Conservation (phyloP, 805 yeast species). For the Torulaspora delbrueckii region DNA sequence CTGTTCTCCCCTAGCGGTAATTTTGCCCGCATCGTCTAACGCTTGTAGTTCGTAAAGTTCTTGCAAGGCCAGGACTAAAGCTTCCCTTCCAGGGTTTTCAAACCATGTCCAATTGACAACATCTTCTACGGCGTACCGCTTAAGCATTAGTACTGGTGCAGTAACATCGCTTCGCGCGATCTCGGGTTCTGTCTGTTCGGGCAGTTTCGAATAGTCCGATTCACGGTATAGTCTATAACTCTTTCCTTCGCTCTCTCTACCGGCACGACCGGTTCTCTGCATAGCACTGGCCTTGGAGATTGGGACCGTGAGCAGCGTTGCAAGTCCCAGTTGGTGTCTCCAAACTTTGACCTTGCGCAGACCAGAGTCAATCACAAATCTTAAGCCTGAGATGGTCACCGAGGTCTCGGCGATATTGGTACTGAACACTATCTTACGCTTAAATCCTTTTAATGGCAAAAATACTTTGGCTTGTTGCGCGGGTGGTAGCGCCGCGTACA, state of each 20-base stretch:
- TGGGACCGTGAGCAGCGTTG: constrained; percentile 88
- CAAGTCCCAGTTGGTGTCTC: constrained; percentile 87
- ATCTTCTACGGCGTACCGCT: constrained; percentile 77
- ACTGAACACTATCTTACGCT: constrained; percentile 81
- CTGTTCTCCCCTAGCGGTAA: constrained; percentile 74
- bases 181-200: constrained; percentile 87
- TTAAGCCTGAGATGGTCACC: constrained; percentile 91
- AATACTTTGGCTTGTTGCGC: constrained; percentile 79
- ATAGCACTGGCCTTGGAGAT: constrained; percentile 91
- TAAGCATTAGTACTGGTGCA: constrained; percentile 77
- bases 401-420: constrained; percentile 98
- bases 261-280: constrained; percentile 98
- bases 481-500: constrained; percentile 92
- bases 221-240: constrained; percentile 82
- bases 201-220: constrained; percentile 54
- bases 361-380: constrained; percentile 91
- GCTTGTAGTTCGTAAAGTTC: constrained; percentile 79
- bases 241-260: constrained; percentile 92
- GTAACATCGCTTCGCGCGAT: constrained; percentile 82
- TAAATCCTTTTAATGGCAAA: constrained; percentile 53
- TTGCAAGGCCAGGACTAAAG: constrained; percentile 69
- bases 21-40: constrained; percentile 64
- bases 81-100: constrained; percentile 78
- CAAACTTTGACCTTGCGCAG: constrained; percentile 89
- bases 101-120: constrained; percentile 88